Conservation (phyloP, 2,329 filamentous ascomycete genomes). For the Phialophora verrucosa region DNA sequence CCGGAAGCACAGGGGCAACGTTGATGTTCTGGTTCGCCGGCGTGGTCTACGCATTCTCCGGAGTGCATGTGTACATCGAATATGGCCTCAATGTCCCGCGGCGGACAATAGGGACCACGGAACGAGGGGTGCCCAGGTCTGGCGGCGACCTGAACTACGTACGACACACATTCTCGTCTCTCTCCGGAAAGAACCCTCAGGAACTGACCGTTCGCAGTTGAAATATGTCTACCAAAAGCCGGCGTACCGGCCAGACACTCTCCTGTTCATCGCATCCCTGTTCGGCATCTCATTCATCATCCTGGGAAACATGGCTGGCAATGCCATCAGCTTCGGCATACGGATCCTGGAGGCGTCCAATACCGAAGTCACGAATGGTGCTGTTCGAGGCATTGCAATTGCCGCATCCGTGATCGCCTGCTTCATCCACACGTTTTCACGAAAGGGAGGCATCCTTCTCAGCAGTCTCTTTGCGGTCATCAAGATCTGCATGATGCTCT, state of each 20-base stretch:
- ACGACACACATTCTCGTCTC: background rate
- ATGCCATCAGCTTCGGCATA: constrained; percentile 55
- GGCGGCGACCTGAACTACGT: constrained; percentile 35
- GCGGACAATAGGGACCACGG: background rate
- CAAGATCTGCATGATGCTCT: constrained; percentile 57
- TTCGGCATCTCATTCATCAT: constrained; percentile 40
- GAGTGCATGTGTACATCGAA: constrained; percentile 8
- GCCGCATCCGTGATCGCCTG: constrained; percentile 52
- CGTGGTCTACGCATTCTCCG: background rate
- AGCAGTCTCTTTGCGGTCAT: constrained; percentile 59
- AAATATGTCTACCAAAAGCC: constrained; percentile 40
- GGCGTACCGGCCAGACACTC: constrained; percentile 16
- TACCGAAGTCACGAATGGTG: constrained; percentile 40
- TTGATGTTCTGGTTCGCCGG: constrained; percentile 15
- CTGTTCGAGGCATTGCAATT: constrained; percentile 57
- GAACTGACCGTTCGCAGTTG: constrained; percentile 18
- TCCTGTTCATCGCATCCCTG: constrained; percentile 38
- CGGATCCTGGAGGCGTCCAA: constrained; percentile 48
- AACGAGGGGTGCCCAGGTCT: constrained; percentile 18
- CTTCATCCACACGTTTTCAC: constrained; percentile 56
- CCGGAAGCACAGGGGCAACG: background rate
- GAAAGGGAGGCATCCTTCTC: constrained; percentile 57
- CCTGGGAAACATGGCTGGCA: constrained; percentile 38
- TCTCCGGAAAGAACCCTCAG: too few species aligned
- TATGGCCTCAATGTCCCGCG: constrained; percentile 12